These are phyloP conservation scores for Peronospora farinosa DNA, from an alignment of 352 stramenopile genomes.

Conservation along the genomic window DNA sequence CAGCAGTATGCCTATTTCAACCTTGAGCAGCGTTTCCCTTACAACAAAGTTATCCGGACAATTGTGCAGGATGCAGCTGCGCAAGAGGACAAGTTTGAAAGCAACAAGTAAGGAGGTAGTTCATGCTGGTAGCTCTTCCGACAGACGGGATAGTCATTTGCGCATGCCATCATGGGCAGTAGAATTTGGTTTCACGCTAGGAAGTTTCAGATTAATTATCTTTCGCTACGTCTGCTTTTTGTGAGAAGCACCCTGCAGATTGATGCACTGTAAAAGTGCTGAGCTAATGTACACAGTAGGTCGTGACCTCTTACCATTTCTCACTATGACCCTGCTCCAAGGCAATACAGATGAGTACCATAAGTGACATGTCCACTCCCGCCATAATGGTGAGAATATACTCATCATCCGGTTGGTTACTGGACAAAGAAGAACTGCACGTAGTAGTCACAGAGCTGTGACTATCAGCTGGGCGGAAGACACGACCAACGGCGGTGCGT, in stretches of 20 bases:
- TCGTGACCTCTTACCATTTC: slow-evolving; percentile 16
- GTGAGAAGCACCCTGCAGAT: slow-evolving; percentile 21
- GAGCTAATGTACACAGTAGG: slow-evolving; percentile 6
- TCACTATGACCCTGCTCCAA: slow-evolving; percentile 30
- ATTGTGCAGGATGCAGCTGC: slow-evolving; percentile 27
- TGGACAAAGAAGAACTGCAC: slow-evolving; percentile 19
- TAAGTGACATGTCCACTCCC: slow-evolving; percentile 37
- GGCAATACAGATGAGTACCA: slow-evolving; percentile 40
- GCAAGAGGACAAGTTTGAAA: slow-evolving; percentile 16
- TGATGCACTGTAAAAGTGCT: too few relatives aligned
- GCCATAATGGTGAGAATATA: slow-evolving; percentile 34
- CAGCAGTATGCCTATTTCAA: slow-evolving; percentile 17
- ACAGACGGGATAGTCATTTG: not conserved
- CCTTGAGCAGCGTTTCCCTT: slow-evolving; percentile 26
- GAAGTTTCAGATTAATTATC: slow-evolving; percentile 1
- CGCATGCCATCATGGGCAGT: not conserved
- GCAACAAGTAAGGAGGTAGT: not conserved
- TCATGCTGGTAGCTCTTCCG: not conserved
- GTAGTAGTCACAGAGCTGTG: slow-evolving; percentile 19
- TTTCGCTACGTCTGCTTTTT: not conserved
- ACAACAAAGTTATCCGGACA: slow-evolving; percentile 32
- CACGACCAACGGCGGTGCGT: slow-evolving; percentile 24
- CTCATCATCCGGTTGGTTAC: slow-evolving; percentile 20
- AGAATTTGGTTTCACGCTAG: slow-evolving; percentile 8
- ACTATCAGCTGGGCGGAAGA: slow-evolving; percentile 25